Conservation (phyloP, 1,284 basidiomycete genomes). For the Lignosus rhinocerotis region DNA sequence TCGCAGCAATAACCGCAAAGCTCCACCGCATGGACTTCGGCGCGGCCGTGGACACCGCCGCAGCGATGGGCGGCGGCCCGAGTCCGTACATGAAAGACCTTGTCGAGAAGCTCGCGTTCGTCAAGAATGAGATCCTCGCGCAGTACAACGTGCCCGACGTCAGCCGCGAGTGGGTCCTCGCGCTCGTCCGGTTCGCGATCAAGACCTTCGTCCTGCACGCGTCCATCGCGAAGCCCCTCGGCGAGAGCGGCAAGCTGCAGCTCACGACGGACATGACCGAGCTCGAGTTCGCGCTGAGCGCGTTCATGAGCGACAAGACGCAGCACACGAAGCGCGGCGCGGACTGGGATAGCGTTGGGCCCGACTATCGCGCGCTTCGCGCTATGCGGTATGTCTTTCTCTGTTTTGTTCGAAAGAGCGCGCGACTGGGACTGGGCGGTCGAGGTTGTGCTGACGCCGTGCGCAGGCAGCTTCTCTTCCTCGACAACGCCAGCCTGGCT, state of each 20-base stretch:
- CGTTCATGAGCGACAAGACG: constrained; percentile 66
- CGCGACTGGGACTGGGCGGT: neutral
- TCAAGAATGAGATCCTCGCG: constrained; percentile 74
- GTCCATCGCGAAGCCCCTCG: constrained; percentile 83
- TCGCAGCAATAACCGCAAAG: constrained; percentile 74
- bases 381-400: constrained; percentile 67
- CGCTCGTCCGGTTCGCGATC: constrained; percentile 75
- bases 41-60: constrained; percentile 62
- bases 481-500: constrained; percentile 72
- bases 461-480: constrained; percentile 81
- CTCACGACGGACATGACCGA: constrained; percentile 95
- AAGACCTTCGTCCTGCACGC: constrained; percentile 87
- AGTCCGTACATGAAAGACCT: constrained; percentile 91
- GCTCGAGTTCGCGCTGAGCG: constrained; percentile 86
- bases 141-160: constrained; percentile 73
- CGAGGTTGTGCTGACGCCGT: constrained; percentile 3
- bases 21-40: constrained; percentile 85
- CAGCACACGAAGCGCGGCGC: constrained; percentile 57
- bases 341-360: constrained; percentile 70
- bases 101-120: constrained; percentile 79
- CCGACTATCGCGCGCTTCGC: constrained; percentile 78
- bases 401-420: neutral
- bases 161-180: constrained; percentile 66
- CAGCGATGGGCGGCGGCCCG: constrained; percentile 66
- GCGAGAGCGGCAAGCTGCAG: constrained; percentile 89